Conservation (phyloP, 2,329 filamentous ascomycete genomes). For the Xylariomycetidae sp. region DNA sequence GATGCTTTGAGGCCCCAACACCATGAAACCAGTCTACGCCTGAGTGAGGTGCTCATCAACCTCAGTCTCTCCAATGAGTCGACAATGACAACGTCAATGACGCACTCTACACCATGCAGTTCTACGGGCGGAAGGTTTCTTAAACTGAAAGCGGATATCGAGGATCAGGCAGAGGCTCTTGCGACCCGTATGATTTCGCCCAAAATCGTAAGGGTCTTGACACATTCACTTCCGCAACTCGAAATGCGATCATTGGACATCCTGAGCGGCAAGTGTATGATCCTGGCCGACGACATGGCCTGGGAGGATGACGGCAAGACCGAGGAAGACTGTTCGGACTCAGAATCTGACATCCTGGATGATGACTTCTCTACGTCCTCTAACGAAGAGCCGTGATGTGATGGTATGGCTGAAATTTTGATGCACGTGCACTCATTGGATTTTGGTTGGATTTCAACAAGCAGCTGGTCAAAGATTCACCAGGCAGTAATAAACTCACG, state of each 20-base stretch:
- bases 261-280: constrained; percentile 7
- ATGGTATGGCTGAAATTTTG: no score
- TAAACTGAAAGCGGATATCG: constrained; percentile 4
- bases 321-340: not conserved
- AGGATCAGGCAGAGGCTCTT: constrained; percentile 4
- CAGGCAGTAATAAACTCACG: no score
- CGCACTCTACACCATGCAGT: constrained; percentile 6
- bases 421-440: no score
- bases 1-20: not conserved
- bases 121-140: not conserved
- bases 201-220: constrained; percentile 4
- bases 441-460: no score
- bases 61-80: constrained; percentile 1
- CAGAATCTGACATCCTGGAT: not conserved
- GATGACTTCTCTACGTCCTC: not conserved
- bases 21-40: not conserved
- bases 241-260: constrained; percentile 4
- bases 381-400: no score
- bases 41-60: constrained; percentile 5
- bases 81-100: constrained; percentile 1
- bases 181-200: constrained; percentile 4
- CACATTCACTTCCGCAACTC: constrained; percentile 4
- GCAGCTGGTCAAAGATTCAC: no score
- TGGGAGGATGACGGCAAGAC: constrained; percentile 7
- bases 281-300: constrained; percentile 2